These are phyloP conservation scores for Austroboletus niveus DNA, from an alignment of 1,284 basidiomycete species.

Conservation along the genomic window DNA sequence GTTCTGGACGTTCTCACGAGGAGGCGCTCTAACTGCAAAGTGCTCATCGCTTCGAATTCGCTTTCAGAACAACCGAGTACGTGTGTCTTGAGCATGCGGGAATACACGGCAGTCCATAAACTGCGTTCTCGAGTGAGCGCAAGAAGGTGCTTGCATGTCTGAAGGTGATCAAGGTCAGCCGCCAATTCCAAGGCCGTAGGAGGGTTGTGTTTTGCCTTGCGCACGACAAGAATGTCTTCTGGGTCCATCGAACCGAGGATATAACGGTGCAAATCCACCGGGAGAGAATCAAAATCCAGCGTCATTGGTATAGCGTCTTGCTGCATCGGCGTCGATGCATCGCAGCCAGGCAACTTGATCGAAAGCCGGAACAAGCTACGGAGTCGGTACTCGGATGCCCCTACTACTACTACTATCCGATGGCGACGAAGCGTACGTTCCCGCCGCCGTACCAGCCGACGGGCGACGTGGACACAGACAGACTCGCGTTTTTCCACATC, in stretches of 20 bases:
- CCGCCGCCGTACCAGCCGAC: constrained; percentile 55
- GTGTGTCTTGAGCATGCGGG: constrained; percentile 6
- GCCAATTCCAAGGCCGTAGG: background rate
- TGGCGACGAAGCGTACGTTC: constrained; percentile 37
- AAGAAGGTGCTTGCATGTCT: constrained; percentile 13
- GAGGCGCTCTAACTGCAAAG: constrained; percentile 5
- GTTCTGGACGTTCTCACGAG: constrained; percentile 10
- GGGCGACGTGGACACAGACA: constrained; percentile 60
- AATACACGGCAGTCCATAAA: constrained; percentile 5
- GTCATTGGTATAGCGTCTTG: too few relatives aligned
- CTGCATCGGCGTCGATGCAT: too few relatives aligned
- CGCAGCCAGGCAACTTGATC: too few relatives aligned
- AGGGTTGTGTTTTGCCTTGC: constrained; percentile 13
- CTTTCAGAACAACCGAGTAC: constrained; percentile 1
- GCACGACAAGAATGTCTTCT: constrained; percentile 12
- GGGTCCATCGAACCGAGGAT: constrained; percentile 13
- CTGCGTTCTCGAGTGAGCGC: constrained; percentile 4
- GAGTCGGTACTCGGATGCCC: too few relatives aligned
- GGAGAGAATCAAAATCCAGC: constrained; percentile 1
- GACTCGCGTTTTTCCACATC: constrained; percentile 86
- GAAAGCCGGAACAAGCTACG: too few relatives aligned
- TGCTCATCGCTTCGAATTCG: constrained; percentile 3
- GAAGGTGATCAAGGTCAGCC: background rate
- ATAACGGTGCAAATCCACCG: constrained; percentile 13
- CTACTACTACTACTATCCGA: background rate